Percentiles rank a stretch among this genome's conserved stretches.
phyloP scores from a whole-genome alignment of 2,329 filamentous ascomycete genomes.

The Ophioceras dolichostomum region DNA sequence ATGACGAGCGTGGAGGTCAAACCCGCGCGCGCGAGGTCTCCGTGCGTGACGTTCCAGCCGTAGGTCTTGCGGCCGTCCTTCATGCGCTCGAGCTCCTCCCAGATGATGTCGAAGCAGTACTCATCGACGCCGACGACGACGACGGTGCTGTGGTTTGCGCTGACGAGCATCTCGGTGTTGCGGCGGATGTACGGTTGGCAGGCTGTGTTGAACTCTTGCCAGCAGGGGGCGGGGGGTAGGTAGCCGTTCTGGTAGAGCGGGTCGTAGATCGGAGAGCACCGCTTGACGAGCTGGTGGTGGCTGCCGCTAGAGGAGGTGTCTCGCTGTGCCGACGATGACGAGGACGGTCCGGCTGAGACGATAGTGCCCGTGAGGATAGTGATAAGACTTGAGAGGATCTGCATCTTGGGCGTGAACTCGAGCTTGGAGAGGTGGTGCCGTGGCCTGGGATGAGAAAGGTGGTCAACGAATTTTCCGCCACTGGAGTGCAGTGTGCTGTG shows the following conservation, averaged over 20 bases:
- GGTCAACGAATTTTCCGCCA: too few species aligned
- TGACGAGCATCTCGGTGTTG: constrained; percentile 9
- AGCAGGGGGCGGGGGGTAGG: constrained; percentile 14
- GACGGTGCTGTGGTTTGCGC: constrained; percentile 8
- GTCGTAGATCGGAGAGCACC: constrained; percentile 12
- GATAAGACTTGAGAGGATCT: too few species aligned
- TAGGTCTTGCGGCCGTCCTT: constrained; percentile 12
- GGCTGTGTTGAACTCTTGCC: constrained; percentile 12
- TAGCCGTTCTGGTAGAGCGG: constrained; percentile 10
- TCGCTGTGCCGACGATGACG: too few species aligned
- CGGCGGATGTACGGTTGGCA: constrained; percentile 9
- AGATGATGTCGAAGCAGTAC: constrained; percentile 10
- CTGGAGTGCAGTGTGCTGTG: too few species aligned
- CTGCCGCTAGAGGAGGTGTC: too few species aligned
- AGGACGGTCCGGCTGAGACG: too few species aligned
- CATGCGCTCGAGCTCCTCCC: constrained; percentile 11
- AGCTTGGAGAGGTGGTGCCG: too few species aligned
- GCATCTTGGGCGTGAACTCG: too few species aligned
- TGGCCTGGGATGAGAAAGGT: too few species aligned
- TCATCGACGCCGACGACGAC: constrained; percentile 10
- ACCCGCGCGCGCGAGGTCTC: constrained; percentile 9
- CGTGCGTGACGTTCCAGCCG: constrained; percentile 11
- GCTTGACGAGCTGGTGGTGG: constrained; percentile 10
- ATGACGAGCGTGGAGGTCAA: constrained; percentile 11
- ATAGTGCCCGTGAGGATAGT: too few species aligned